These are phyloP conservation scores for Mercurialis annua DNA, from an alignment of 345 rosid genomes.

Conservation along the genomic window DNA sequence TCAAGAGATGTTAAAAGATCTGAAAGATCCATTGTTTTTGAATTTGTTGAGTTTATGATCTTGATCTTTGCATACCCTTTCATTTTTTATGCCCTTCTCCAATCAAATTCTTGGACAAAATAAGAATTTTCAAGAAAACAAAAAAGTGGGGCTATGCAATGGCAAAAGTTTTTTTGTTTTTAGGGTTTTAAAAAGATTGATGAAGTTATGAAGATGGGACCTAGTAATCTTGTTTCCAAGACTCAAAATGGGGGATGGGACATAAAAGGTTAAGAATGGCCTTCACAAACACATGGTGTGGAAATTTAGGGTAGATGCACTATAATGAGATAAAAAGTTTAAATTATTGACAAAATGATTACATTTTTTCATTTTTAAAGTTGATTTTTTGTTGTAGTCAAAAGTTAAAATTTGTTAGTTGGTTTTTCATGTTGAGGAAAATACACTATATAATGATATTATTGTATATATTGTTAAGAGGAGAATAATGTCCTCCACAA, in stretches of 20 bases:
- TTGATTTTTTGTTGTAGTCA: background rate
- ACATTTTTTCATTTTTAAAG: background rate
- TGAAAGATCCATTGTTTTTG: conserved; percentile 40
- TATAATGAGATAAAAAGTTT: background rate
- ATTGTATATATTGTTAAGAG: background rate
- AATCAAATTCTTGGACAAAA: background rate
- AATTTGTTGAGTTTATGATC: conserved; percentile 11
- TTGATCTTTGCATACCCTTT: conserved; percentile 45
- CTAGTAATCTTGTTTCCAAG: background rate
- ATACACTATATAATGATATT: background rate
- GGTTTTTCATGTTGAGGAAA: background rate
- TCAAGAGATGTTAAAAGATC: conserved; percentile 28
- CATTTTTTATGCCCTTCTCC: conserved; percentile 30
- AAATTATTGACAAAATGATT: background rate
- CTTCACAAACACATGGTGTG: background rate
- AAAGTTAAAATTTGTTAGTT: background rate
- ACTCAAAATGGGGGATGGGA: background rate
- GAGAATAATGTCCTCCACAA: background rate
- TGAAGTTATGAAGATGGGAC: conserved; percentile 12
- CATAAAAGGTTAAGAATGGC: conserved; percentile 4
- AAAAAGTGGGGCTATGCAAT: conserved; percentile 1
- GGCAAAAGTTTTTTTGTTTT: background rate
- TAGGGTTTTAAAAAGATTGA: background rate
- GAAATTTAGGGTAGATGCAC: background rate
- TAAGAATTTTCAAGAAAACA: background rate